phyloP scores from a whole-genome alignment of 306 rosid species.

The Delonix regia region DNA sequence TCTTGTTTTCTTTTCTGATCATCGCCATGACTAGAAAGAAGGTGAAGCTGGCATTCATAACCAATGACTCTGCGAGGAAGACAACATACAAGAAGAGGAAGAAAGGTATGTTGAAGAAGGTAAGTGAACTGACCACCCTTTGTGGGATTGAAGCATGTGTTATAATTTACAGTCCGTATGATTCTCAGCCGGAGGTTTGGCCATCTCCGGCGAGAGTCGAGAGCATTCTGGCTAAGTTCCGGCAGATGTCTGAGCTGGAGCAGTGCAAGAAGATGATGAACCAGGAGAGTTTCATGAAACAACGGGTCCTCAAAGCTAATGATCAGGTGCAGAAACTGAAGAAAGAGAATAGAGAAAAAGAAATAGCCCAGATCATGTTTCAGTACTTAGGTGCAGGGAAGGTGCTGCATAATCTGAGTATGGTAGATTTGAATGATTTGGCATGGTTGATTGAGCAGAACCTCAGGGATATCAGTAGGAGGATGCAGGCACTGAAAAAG shows the following conservation, averaged over 20 bases:
- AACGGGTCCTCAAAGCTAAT: constrained; percentile 20
- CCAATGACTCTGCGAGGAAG: constrained; percentile 33
- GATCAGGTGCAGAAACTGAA: constrained; percentile 31
- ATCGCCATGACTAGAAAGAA: constrained; percentile 37
- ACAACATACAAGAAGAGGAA: constrained; percentile 33
- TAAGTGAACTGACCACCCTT: constrained; percentile 24
- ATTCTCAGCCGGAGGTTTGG: constrained; percentile 43
- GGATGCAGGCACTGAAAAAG: not conserved
- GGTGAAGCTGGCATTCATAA: constrained; percentile 32
- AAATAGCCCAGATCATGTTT: constrained; percentile 17
- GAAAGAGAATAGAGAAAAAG: constrained; percentile 23
- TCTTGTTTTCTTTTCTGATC: not conserved
- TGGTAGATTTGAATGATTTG: constrained; percentile 26
- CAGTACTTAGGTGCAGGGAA: constrained; percentile 2
- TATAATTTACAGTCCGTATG: constrained; percentile 28
- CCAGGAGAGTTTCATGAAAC: constrained; percentile 34
- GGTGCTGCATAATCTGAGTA: not conserved
- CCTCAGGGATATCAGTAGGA: not conserved
- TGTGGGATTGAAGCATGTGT: constrained; percentile 44
- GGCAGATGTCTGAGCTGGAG: not conserved
- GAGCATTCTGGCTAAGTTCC: constrained; percentile 20
- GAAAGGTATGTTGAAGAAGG: constrained; percentile 21
- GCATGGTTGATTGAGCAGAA: constrained; percentile 17
- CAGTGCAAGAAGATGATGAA: constrained; percentile 39
- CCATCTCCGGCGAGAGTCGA: constrained; percentile 29